A percentile compares a stretch with the other conserved stretches of the same genome.
phyloP scores from a whole-genome alignment of 805 yeast genomes.

The Monosporozyma aquatica region DNA sequence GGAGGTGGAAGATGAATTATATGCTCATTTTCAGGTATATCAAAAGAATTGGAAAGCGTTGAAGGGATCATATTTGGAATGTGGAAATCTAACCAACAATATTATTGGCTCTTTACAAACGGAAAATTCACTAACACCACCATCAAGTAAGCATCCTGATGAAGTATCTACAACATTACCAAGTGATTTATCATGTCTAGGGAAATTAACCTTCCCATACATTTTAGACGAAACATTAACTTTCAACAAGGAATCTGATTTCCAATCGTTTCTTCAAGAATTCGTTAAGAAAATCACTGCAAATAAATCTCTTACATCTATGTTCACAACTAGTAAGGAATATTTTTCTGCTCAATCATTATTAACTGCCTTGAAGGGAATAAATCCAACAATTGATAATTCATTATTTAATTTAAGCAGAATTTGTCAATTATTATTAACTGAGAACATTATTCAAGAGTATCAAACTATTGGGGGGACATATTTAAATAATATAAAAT shows the following conservation, averaged over 20 bases:
- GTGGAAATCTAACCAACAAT: constrained; percentile 2
- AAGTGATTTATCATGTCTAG: too few relatives aligned
- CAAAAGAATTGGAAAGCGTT: constrained; percentile 7
- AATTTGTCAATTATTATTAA: constrained; percentile 27
- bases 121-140: too few relatives aligned
- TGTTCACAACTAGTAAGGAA: constrained; percentile 15
- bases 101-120: background rate
- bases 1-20: constrained; percentile 8
- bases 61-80: constrained; percentile 7
- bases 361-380: constrained; percentile 17
- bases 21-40: constrained; percentile 7
- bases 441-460: constrained; percentile 16
- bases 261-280: constrained; percentile 8
- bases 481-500: background rate
- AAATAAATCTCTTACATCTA: constrained; percentile 22
- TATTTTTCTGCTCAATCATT: constrained; percentile 25
- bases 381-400: constrained; percentile 18
- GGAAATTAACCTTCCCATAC: constrained; percentile 10
- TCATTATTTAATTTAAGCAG: constrained; percentile 27
- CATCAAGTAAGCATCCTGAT: too few relatives aligned
- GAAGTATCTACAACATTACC: too few relatives aligned
- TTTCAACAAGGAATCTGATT: constrained; percentile 13
- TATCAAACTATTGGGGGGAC: constrained; percentile 4
- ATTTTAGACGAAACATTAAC: constrained; percentile 12
- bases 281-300: constrained; percentile 14